These are phyloP conservation scores for Lichenothelia convexa DNA, from an alignment of 495 filamentous ascomycete species.

Conservation along the genomic window DNA sequence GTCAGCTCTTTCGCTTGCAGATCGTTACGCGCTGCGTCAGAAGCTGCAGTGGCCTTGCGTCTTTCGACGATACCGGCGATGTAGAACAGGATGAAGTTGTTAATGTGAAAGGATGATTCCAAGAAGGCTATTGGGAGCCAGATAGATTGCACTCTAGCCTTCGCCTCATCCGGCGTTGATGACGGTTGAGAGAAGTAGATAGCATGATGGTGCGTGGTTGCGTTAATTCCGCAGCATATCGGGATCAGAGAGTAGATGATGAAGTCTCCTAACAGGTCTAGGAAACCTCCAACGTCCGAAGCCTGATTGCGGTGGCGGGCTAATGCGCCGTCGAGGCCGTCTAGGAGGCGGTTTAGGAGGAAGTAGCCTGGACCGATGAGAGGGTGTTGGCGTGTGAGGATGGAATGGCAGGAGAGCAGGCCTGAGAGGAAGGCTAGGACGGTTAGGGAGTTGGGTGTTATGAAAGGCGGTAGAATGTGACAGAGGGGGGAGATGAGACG, in stretches of 20 bases:
- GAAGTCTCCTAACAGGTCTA: slow-evolving; percentile 20
- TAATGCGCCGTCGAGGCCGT: slow-evolving; percentile 19
- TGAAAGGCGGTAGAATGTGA: slow-evolving; percentile 7
- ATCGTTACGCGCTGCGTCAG: neutral
- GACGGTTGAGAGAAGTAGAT: too few relatives aligned
- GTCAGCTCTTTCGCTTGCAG: slow-evolving; percentile 16
- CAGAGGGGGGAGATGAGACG: slow-evolving; percentile 9
- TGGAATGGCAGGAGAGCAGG: slow-evolving; percentile 6
- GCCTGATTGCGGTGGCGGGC: slow-evolving; percentile 12
- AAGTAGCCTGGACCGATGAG: too few relatives aligned
- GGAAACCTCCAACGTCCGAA: slow-evolving; percentile 19
- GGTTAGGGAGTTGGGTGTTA: slow-evolving; percentile 13
- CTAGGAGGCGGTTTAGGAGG: slow-evolving; percentile 16
- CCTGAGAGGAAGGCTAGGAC: slow-evolving; percentile 12
- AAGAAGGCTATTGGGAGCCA: slow-evolving; percentile 14
- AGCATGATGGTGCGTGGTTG: too few relatives aligned
- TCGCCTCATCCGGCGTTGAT: neutral
- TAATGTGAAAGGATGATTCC: slow-evolving; percentile 19
- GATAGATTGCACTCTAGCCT: neutral
- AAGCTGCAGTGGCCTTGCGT: slow-evolving; percentile 3
- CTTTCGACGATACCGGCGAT: slow-evolving; percentile 16
- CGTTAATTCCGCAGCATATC: slow-evolving; percentile 7
- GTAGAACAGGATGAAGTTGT: slow-evolving; percentile 24
- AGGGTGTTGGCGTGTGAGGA: neutral
- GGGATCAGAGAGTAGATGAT: slow-evolving; percentile 19